Evolutionary conservation across 1,284 basidiomycete species (phyloP), one percentile per base, ranked within the genome.

Genomic region (Mrakiaceae sp.): DNA sequence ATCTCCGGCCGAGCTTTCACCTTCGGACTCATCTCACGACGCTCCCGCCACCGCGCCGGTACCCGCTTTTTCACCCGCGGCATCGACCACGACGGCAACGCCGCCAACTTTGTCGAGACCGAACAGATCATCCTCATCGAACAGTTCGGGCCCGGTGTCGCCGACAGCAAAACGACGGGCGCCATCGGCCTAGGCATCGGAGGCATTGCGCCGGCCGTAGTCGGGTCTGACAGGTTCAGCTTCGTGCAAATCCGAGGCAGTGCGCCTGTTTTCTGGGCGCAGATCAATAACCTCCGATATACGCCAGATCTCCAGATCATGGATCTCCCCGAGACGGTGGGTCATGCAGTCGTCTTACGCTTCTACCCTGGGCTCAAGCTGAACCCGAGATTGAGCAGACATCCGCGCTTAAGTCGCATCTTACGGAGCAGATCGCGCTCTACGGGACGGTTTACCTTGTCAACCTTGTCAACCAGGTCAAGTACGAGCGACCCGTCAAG

Each of bases 41-140:
- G 95, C 64, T 95, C 91, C 42, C 87, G 96, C 49, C 88, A 88
- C 79, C 86, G 95, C 62, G 90, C 94, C 43, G 96, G 96, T 0
- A 98, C 96, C 3, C 88, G 96, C 58, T 98, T 97, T 81, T 98
- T 98, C 78, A 85, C 91, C 39, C 87, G 96, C 64, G 96, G 96
- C 12, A 83, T 98, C 70, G 92, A 98, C 74, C 78, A 83, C 47
- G 62, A 77, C 4, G 82, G 82, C 57, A 74, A 81, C 70, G 76
- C 78, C 2, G 88, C 91, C 68, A 95, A 94, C 76, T 95, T 90
- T 76, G 94, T 93, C 73, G 93, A 96, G 76, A 93, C 91, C 4
- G 93, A 96, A 73, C 93, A 96, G 75, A 81, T 97, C 63, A 78
- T 94, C n/a, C 80, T 94, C 11, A 79, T 92, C 39, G 85, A 88